phyloP scores from a whole-genome alignment of 108 stramenopile genomes.

The Stephanodiscus minutulus region DNA sequence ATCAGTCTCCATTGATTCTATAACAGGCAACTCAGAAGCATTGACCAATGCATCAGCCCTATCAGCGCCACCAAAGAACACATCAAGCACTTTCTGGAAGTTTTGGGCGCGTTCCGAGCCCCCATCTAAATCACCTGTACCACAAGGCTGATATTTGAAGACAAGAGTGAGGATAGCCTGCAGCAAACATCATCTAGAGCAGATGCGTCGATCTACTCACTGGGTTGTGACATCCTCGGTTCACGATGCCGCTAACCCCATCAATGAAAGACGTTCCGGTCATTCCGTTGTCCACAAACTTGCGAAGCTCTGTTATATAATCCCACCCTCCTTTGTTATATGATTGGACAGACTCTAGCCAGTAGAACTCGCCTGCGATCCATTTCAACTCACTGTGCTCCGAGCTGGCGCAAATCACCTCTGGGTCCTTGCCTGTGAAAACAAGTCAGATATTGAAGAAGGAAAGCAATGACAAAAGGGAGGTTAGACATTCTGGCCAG shows the following conservation, averaged over 20 bases:
- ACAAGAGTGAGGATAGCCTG: background rate
- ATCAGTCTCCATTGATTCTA: no score
- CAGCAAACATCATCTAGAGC: background rate
- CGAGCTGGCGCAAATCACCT: conserved; percentile 25
- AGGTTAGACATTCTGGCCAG: no score
- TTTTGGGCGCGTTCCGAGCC: conserved; percentile 27
- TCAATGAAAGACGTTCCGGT: conserved; percentile 18
- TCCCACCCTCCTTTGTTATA: conserved; percentile 39
- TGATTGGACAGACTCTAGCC: conserved; percentile 30
- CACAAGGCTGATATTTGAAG: conserved; percentile 22
- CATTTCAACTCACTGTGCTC: conserved; percentile 46
- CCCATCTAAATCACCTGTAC: conserved; percentile 31
- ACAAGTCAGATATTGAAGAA: no score
- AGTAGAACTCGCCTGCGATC: conserved; percentile 50
- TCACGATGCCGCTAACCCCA: conserved; percentile 32
- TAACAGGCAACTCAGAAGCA: no score
- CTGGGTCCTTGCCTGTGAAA: conserved; percentile 39
- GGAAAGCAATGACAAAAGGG: no score
- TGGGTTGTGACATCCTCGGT: conserved; percentile 22
- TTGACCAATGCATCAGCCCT: no score
- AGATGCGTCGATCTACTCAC: conserved; percentile 2
- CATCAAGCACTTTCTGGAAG: conserved; percentile 36
- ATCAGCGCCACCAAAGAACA: background rate
- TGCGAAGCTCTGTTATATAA: conserved; percentile 21
- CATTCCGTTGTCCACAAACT: conserved; percentile 43